Evolutionary conservation across 805 yeast genomes (phyloP).

Genomic region (Saturnispora hagleri): DNA sequence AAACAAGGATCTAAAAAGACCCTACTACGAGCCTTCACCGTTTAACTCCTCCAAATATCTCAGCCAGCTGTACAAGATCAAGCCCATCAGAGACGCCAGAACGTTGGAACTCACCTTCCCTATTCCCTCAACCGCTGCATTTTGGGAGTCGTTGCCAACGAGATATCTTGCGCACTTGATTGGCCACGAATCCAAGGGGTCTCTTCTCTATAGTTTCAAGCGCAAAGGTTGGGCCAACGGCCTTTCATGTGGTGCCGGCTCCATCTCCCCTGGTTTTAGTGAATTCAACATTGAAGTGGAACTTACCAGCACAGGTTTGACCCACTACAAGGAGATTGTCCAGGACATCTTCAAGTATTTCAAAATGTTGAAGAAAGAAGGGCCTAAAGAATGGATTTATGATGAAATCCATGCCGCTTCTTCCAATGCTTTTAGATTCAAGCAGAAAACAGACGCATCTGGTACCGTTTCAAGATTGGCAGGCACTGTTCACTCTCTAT

Average conservation of each 20-base stretch:
- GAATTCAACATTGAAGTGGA: constrained; percentile 64
- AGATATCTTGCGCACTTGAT: constrained; percentile 69
- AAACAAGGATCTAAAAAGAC: constrained; percentile 37
- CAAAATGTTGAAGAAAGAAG: constrained; percentile 42
- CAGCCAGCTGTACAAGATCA: constrained; percentile 50
- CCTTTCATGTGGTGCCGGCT: constrained; percentile 63
- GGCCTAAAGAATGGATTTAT: constrained; percentile 73
- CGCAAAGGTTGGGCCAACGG: constrained; percentile 70
- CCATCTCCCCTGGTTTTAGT: constrained; percentile 58
- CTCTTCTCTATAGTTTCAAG: constrained; percentile 64
- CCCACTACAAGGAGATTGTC: constrained; percentile 52
- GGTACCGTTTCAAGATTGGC: constrained; percentile 52
- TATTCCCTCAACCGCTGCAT: constrained; percentile 63
- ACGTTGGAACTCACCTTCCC: constrained; percentile 58
- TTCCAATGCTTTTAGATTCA: constrained; percentile 64
- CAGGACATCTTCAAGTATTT: constrained; percentile 64
- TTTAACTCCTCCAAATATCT: constrained; percentile 38
- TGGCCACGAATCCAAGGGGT: constrained; percentile 92
- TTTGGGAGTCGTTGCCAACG: constrained; percentile 62
- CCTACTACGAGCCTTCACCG: constrained; percentile 41
- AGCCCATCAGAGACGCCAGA: constrained; percentile 76
- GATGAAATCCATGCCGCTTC: constrained; percentile 67
- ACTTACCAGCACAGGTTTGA: constrained; percentile 64
- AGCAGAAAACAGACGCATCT: constrained; percentile 66
- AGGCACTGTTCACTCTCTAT: constrained; percentile 20